Conservation (phyloP, 371 early-diverging fungal species). For the Mortierella sp. region DNA sequence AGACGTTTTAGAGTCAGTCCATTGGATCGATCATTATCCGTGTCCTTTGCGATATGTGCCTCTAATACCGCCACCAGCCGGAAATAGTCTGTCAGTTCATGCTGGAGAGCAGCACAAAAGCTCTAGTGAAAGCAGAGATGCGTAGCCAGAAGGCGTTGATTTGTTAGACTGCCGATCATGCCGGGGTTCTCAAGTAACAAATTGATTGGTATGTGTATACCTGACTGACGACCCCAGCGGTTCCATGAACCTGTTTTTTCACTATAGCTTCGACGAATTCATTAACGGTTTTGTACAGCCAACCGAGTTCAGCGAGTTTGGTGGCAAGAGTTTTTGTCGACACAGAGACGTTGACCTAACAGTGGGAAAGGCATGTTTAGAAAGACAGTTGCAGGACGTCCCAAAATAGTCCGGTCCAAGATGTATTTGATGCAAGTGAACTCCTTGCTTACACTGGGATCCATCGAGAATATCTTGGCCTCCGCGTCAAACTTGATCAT, state of each 20-base stretch:
- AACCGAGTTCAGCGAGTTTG: constrained; percentile 76
- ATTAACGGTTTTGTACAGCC: constrained; percentile 72
- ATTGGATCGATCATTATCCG: constrained; percentile 42
- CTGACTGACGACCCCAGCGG: constrained; percentile 73
- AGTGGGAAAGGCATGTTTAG: no score
- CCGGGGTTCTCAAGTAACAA: no score
- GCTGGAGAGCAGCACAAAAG: constrained; percentile 82
- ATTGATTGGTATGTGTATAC: constrained; percentile 28
- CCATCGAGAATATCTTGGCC: constrained; percentile 61
- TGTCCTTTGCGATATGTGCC: constrained; percentile 71
- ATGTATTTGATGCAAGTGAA: no score
- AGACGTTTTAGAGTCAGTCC: constrained; percentile 84
- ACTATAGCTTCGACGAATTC: constrained; percentile 57
- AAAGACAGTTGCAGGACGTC: no score
- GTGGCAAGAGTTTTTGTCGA: constrained; percentile 69
- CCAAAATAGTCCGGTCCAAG: no score
- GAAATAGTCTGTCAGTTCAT: constrained; percentile 84
- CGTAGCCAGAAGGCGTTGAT: background rate
- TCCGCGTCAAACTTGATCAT: constrained; percentile 73
- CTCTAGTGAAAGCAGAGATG: constrained; percentile 62
- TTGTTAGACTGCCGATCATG: no score
- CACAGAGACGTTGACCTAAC: constrained; percentile 60
- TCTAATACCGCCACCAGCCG: constrained; percentile 88
- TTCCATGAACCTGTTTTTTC: constrained; percentile 41
- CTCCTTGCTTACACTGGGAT: constrained; percentile 55